Evolutionary conservation across 345 rosid species (phyloP).

Genomic region (Trapa bicornis): DNA sequence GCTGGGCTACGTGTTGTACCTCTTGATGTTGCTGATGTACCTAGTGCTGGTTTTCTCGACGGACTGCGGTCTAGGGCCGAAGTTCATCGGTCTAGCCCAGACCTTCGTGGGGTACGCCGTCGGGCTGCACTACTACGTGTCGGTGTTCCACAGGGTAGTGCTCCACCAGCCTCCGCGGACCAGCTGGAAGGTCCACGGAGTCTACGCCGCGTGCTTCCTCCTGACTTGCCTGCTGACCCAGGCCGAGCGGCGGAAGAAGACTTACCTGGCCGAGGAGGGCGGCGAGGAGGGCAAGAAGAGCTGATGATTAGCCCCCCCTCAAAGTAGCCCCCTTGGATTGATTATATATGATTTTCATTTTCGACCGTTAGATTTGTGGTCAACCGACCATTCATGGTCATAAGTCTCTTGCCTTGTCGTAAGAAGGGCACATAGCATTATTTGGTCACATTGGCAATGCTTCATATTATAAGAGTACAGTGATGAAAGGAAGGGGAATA

Average conservation of each 20-base stretch:
- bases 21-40: constrained; percentile 63
- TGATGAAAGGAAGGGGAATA: too few relatives aligned
- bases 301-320: too few relatives aligned
- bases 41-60: constrained; percentile 69
- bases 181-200: constrained; percentile 78
- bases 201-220: constrained; percentile 88
- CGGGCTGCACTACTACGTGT: constrained; percentile 82
- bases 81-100: constrained; percentile 56
- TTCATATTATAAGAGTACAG: too few relatives aligned
- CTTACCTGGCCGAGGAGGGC: constrained; percentile 63
- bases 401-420: too few relatives aligned
- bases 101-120: constrained; percentile 60
- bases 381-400: too few relatives aligned
- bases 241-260: constrained; percentile 84
- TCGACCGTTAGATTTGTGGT: too few relatives aligned
- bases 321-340: too few relatives aligned
- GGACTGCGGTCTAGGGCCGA: constrained; percentile 47
- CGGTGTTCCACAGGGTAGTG: constrained; percentile 80
- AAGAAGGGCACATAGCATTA: too few relatives aligned
- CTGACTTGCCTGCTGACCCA: constrained; percentile 44
- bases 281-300: constrained; percentile 93
- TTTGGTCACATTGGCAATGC: too few relatives aligned
- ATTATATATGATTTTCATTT: too few relatives aligned
- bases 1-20: constrained; percentile 59
- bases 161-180: constrained; percentile 77